Conservation (phyloP, 352 stramenopile species). For the Thalassiosira mediterranea region DNA sequence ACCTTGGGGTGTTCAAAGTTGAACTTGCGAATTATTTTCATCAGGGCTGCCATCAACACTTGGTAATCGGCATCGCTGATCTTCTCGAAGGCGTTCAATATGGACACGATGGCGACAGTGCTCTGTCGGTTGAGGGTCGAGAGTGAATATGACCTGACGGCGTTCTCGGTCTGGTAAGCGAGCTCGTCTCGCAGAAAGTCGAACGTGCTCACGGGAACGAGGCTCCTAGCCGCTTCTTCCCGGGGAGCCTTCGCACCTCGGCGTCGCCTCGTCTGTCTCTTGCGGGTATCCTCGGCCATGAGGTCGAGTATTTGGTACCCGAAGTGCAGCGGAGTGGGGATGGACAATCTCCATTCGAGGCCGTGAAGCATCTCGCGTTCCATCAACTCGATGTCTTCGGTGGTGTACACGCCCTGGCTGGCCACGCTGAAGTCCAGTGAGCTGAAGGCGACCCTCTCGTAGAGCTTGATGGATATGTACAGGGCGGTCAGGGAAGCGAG, state of each 20-base stretch:
- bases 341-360: constrained; percentile 57
- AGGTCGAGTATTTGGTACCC: constrained; percentile 25
- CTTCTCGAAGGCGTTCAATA: background rate
- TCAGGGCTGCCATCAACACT: background rate
- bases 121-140: background rate
- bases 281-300: background rate
- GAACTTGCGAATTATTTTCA: background rate
- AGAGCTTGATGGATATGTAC: constrained; percentile 50
- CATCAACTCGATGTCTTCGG: constrained; percentile 55
- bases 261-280: background rate
- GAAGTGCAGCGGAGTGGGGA: constrained; percentile 52
- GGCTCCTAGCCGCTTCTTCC: too few relatives aligned
- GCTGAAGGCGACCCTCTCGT: constrained; percentile 36
- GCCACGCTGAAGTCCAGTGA: constrained; percentile 46
- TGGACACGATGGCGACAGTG: constrained; percentile 1
- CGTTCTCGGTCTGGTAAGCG: constrained; percentile 2
- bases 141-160: background rate
- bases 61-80: background rate
- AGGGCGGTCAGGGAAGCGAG: constrained; percentile 29
- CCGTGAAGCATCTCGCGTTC: constrained; percentile 53
- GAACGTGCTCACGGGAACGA: too few relatives aligned
- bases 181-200: background rate
- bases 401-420: constrained; percentile 51
- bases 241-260: too few relatives aligned
- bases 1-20: background rate